A percentile compares a stretch with the other conserved stretches of the same genome.
Evolutionary conservation across 345 rosid genomes (phyloP).

Genomic region (Corchorus capsularis): DNA sequence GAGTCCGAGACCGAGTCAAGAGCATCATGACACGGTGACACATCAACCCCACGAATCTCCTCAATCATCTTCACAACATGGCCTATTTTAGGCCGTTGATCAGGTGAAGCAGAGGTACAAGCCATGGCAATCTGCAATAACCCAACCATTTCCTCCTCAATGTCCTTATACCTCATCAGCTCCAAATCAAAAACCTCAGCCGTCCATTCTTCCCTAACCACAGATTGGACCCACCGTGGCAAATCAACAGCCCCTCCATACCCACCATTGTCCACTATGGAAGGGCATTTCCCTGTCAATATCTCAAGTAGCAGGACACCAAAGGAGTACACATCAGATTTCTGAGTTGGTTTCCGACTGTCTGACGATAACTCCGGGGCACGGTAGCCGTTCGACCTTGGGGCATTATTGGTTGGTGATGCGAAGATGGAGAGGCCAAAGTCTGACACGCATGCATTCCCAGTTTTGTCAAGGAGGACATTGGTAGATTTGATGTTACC

Average conservation of each 20-base stretch:
- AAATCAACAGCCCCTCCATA: slow-evolving; percentile 61
- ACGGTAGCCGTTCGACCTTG: slow-evolving; percentile 70
- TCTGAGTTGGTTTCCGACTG: slow-evolving; percentile 57
- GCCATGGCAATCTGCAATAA: slow-evolving; percentile 71
- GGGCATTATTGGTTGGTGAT: slow-evolving; percentile 32
- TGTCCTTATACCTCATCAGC: slow-evolving; percentile 82
- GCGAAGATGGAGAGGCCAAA: slow-evolving; percentile 65
- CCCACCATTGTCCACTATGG: slow-evolving; percentile 49
- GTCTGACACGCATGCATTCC: slow-evolving; percentile 67
- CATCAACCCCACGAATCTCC: slow-evolving; percentile 59
- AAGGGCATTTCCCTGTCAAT: slow-evolving; percentile 80
- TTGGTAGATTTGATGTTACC: slow-evolving; percentile 89
- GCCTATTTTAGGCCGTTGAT: slow-evolving; percentile 65
- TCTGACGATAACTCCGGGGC: slow-evolving; percentile 59
- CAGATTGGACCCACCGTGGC: slow-evolving; percentile 80
- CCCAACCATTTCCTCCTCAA: slow-evolving; percentile 87
- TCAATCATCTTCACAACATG: slow-evolving; percentile 77
- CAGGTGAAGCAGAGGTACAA: slow-evolving; percentile 48
- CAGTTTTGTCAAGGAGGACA: slow-evolving; percentile 67
- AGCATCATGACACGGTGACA: slow-evolving; percentile 65
- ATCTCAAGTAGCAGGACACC: slow-evolving; percentile 77
- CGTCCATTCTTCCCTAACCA: slow-evolving; percentile 88
- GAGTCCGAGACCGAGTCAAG: slow-evolving; percentile 70
- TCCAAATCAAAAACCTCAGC: slow-evolving; percentile 86
- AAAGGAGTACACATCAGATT: slow-evolving; percentile 76